Percentiles rank a stretch among this genome's conserved stretches.
Conservation (phyloP, 2,329 filamentous ascomycete species). For the Arachnomyces sp. region DNA sequence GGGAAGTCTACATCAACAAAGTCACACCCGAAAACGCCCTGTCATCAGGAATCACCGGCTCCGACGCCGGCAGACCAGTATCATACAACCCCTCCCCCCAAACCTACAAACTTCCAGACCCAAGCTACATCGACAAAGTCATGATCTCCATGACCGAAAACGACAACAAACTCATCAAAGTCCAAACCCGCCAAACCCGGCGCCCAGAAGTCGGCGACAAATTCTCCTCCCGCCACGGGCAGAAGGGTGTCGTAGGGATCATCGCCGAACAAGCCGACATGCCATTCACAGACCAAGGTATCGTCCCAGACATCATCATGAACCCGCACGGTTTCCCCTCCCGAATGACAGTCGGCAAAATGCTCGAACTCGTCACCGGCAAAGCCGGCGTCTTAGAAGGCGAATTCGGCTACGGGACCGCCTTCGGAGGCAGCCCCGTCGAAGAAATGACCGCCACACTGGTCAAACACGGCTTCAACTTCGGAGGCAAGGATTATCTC, state of each 20-base stretch:
- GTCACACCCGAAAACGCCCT: slow-evolving; percentile 71
- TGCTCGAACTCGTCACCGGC: slow-evolving; percentile 87
- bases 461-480: slow-evolving; percentile 82
- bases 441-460: slow-evolving; percentile 83
- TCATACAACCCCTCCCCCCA: slow-evolving; percentile 34
- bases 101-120: slow-evolving; percentile 76
- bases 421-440: slow-evolving; percentile 73
- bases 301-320: slow-evolving; percentile 99
- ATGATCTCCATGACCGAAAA: slow-evolving; percentile 85
- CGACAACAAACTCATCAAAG: slow-evolving; percentile 80
- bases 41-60: slow-evolving; percentile 54
- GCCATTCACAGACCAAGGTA: slow-evolving; percentile 84
- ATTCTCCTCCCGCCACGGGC: slow-evolving; percentile 95
- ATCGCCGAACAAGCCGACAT: slow-evolving; percentile 96
- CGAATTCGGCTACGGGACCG: slow-evolving; percentile 81
- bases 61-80: slow-evolving; percentile 47
- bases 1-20: slow-evolving; percentile 87
- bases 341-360: slow-evolving; percentile 98
- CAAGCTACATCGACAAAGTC: slow-evolving; percentile 89
- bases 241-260: slow-evolving; percentile 95
- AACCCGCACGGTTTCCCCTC: slow-evolving; percentile 99
- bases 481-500: slow-evolving; percentile 95
- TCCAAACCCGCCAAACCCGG: slow-evolving; percentile 91
- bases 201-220: slow-evolving; percentile 95
- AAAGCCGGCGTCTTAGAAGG: slow-evolving; percentile 86